Evolutionary conservation across 176 grass and related monocot species (phyloP), one percentile per base, ranked within the genome.

Genomic region (Juncus inflexus): DNA sequence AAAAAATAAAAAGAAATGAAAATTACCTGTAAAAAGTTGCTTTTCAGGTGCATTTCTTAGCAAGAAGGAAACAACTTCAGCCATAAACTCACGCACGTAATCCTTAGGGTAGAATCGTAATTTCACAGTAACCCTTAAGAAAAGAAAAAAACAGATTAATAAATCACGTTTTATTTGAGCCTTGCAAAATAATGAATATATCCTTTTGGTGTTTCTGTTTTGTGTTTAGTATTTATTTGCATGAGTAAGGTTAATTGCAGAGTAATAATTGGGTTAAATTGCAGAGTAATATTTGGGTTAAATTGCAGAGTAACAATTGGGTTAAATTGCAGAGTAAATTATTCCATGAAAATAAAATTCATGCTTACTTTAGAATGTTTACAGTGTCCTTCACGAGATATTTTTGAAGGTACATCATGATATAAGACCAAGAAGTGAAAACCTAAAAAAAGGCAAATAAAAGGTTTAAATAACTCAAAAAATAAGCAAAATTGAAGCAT

Each of bases 341-440:
- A 47, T 2, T 6, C 43, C 43, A 47, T 47, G 43, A 47, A 28
- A 70, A 73, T 66, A 15, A 67, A 65, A 58, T 12, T 6, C 12
- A 69, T 70, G 80, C 87, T 83, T 72, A 96, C 91, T 74, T 96
- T 60, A 96, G 79, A 60, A 91, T 78, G 69, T 76, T 67, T 65
- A 81, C 67, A 75, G 87, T 45, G 76, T 91, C 87, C 81, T 83
- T 85, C 28, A 96, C 87, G 69, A 96, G 91, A 83, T 96, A 96
- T 57, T 91, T 96, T 67, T 96, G 91, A 72, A 96, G 69, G 80
- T 96, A 83, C 84, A 96, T 96, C 87, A 96, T 78, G 78, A 86
- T 83, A 80, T 83, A 83, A 60, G 91, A 96, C 87, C 91, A 96
- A 79, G 82, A 96, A 53, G 87, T 96, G 65, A 96, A 88, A 61